Evolutionary conservation across 2,329 filamentous ascomycete species (phyloP).

Genomic region (Helicocarpus griseus): DNA sequence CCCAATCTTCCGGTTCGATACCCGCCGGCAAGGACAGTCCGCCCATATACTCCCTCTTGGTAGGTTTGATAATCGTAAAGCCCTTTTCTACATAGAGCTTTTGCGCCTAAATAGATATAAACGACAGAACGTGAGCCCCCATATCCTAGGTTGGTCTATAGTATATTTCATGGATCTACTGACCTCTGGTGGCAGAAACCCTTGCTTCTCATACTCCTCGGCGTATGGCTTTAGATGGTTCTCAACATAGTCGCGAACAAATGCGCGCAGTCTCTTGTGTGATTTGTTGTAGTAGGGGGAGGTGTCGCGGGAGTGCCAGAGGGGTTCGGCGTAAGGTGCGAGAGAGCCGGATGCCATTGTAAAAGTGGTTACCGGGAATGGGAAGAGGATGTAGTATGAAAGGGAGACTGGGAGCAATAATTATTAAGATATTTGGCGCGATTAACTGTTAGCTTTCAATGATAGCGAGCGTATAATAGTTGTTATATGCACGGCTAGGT

Average conservation of each 20-base stretch:
- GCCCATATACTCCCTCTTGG: slow-evolving; percentile 29
- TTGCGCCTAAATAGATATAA: slow-evolving; percentile 21
- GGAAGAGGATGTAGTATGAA: too few relatives aligned
- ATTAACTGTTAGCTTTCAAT: too few relatives aligned
- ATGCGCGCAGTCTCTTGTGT: slow-evolving; percentile 49
- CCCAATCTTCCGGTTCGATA: slow-evolving; percentile 41
- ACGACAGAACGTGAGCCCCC: too few relatives aligned
- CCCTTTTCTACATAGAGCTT: slow-evolving; percentile 31
- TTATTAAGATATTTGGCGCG: too few relatives aligned
- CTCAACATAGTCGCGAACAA: slow-evolving; percentile 51
- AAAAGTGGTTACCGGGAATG: too few relatives aligned
- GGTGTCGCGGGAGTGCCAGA: slow-evolving; percentile 38
- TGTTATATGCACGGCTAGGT: too few relatives aligned
- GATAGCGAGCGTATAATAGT: too few relatives aligned
- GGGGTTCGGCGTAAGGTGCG: slow-evolving; percentile 30
- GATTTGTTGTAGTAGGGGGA: slow-evolving; percentile 53
- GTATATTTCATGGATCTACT: background rate
- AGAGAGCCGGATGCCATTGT: background rate
- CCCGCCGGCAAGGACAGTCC: slow-evolving; percentile 35
- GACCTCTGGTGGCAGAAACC: slow-evolving; percentile 38
- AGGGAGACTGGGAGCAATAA: too few relatives aligned
- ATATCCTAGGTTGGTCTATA: too few relatives aligned
- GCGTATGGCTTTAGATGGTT: slow-evolving; percentile 48
- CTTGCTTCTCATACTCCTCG: slow-evolving; percentile 55
- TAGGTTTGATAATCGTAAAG: slow-evolving; percentile 28